A percentile compares a stretch with the other conserved stretches of the same genome.
Conservation (phyloP, 2,329 filamentous ascomycete species). For the Venturia carpophila region DNA sequence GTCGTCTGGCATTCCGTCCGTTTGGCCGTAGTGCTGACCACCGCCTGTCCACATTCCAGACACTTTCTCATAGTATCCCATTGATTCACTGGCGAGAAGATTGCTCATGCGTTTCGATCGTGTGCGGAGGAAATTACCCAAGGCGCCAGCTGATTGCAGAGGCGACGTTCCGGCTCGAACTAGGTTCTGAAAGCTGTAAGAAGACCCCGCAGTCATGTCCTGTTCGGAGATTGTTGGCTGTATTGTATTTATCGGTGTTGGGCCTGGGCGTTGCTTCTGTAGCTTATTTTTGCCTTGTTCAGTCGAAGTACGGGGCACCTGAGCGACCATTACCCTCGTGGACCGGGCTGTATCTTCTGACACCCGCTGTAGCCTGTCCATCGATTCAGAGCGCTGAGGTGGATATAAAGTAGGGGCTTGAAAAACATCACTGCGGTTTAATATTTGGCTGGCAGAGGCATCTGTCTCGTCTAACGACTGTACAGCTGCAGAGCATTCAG, state of each 20-base stretch:
- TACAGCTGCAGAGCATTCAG: slow-evolving; percentile 60
- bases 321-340: slow-evolving; percentile 18
- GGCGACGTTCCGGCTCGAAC: slow-evolving; percentile 63
- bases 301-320: slow-evolving; percentile 18
- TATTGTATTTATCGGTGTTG: neutral
- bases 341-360: slow-evolving; percentile 33
- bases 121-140: slow-evolving; percentile 74
- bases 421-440: slow-evolving; percentile 82
- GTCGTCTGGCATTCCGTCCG: slow-evolving; percentile 54
- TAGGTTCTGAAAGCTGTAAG: slow-evolving; percentile 44
- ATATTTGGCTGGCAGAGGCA: slow-evolving; percentile 82
- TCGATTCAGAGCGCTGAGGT: slow-evolving; percentile 22
- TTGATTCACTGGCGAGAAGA: slow-evolving; percentile 78
- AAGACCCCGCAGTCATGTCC: neutral
- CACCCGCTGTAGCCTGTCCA: slow-evolving; percentile 24
- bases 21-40: slow-evolving; percentile 74
- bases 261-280: slow-evolving; percentile 15
- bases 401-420: slow-evolving; percentile 60
- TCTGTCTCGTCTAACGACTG: slow-evolving; percentile 47
- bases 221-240: neutral
- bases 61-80: slow-evolving; percentile 94
- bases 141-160: slow-evolving; percentile 70
- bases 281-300: slow-evolving; percentile 14
- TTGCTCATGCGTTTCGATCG: slow-evolving; percentile 75
- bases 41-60: slow-evolving; percentile 95